Base-by-base conservation (phyloP, 2,329 filamentous ascomycete genomes). In the Sclerotinia spermophila region DNA sequence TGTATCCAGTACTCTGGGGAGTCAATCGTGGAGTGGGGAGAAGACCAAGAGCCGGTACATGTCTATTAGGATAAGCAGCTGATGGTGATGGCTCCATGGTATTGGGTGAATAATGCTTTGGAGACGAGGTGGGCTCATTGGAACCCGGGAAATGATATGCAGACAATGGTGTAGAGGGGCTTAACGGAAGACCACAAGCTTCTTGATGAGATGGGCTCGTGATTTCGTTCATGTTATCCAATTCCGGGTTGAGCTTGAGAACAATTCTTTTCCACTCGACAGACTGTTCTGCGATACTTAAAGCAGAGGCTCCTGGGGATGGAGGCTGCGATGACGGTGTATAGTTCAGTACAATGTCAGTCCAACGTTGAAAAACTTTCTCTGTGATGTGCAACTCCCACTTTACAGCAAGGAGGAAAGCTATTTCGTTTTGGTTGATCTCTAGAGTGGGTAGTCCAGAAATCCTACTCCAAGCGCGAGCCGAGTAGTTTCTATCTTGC, bases 401-500 rank as follows among this genome's bases (percentile, higher is more conserved):
- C 80, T 93, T 90, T 73, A 99, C 93, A 60, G 94, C 92, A 72
- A 91, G 83, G 61, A 99, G 86, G 80, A 98, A 99, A 27, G 92
- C 90, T 81, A 96, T 91, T 83, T 99, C 96, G 80, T 98, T 98
- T 79, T 94, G 91, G 82, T 98, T 98, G 81, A 99, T 98, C 82
- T 99, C 96, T 70, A 88, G 85, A 5, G 94, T 94, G 79, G 92
- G 93, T 71, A 99, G 85, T n/a, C 96, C 96, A 27, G 96, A 98
- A 76, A 99, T 99, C 85, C 97, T 98, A 81, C 95, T 98, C 96
- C 96, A 99, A 56, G 96, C 96, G 70, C 95, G 90, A 64, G 96
- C 94, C 21, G 96, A 98, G 82, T 97, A 99, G 82, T 98, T 99
- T 76, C 95, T 91, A 80, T 99, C 96, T 82, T 99, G 96, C 61